These are phyloP conservation scores for Paramecium octaurelia DNA, from an alignment of 73 alveolate species.

Conservation along the genomic window DNA sequence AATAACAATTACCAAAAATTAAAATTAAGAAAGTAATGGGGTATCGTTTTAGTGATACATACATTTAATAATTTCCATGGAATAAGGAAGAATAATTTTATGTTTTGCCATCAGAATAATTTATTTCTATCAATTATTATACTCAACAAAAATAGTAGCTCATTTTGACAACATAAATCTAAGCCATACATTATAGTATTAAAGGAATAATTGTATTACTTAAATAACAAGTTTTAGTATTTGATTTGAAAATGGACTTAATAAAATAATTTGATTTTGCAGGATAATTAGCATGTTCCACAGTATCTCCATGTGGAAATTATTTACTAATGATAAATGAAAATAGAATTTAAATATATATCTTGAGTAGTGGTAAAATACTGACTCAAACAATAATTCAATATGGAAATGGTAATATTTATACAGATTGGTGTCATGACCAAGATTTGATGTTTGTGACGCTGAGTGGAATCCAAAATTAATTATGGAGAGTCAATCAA, in stretches of 20 bases:
- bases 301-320: conserved; percentile 32
- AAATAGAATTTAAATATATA: neutral
- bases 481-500: conserved; percentile 40
- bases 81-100: neutral
- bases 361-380: conserved; percentile 1
- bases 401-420: neutral
- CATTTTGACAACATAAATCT: neutral
- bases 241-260: neutral
- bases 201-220: neutral
- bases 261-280: neutral
- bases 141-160: neutral
- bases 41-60: neutral
- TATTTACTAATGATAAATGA: neutral
- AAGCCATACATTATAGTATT: neutral
- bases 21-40: neutral
- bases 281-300: neutral
- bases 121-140: neutral
- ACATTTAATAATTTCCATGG: conserved; percentile 24
- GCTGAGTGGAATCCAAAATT: neutral
- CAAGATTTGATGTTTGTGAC: conserved; percentile 29
- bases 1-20: neutral
- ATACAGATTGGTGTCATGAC: conserved; percentile 26
- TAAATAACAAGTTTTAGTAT: neutral
- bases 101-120: conserved; percentile 9
- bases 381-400: neutral